Percentiles rank a stretch among this genome's conserved stretches.
These are phyloP conservation scores for Ogataea chonburiensis DNA, from an alignment of 805 yeast genomes.

Conservation along the genomic window DNA sequence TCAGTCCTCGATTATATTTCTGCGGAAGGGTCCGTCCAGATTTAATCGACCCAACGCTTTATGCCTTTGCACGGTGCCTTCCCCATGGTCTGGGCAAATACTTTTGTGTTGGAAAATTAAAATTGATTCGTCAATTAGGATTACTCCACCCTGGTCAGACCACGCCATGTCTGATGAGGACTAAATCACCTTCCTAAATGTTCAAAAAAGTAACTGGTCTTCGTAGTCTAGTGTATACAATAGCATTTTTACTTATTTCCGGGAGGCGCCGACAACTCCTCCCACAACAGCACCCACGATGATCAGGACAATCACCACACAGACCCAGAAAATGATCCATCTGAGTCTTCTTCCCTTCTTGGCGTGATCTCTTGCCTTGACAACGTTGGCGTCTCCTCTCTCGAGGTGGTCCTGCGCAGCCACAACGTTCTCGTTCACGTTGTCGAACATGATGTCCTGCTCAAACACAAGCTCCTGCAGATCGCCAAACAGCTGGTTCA, in stretches of 20 bases:
- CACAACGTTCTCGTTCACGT: conserved; percentile 75
- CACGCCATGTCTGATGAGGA: conserved; percentile 25
- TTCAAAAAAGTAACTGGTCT: conserved; percentile 4
- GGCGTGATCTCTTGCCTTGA: conserved; percentile 85
- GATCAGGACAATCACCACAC: conserved; percentile 55
- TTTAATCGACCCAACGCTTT: conserved; percentile 20
- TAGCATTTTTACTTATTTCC: conserved; percentile 22
- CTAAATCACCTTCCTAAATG: conserved; percentile 31
- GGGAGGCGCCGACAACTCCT: conserved; percentile 43
- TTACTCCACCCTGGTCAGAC: conserved; percentile 30
- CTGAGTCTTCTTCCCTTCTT: conserved; percentile 87
- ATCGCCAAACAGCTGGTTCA: conserved; percentile 91
- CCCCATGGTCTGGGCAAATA: conserved; percentile 24
- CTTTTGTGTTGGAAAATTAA: conserved; percentile 29
- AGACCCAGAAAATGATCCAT: conserved; percentile 77
- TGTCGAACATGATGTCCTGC: conserved; percentile 85
- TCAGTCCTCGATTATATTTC: conserved; percentile 1
- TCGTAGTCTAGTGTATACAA: conserved; percentile 9
- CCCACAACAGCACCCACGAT: conserved; percentile 71
- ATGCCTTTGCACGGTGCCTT: conserved; percentile 26
- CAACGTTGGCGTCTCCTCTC: conserved; percentile 91
- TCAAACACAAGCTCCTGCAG: conserved; percentile 96
- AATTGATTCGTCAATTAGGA: conserved; percentile 20
- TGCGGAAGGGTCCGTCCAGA: conserved; percentile 2
- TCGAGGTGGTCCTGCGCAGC: conserved; percentile 89